phyloP scores from a whole-genome alignment of 108 stramenopile species.

The Cyclotella distinguenda region DNA sequence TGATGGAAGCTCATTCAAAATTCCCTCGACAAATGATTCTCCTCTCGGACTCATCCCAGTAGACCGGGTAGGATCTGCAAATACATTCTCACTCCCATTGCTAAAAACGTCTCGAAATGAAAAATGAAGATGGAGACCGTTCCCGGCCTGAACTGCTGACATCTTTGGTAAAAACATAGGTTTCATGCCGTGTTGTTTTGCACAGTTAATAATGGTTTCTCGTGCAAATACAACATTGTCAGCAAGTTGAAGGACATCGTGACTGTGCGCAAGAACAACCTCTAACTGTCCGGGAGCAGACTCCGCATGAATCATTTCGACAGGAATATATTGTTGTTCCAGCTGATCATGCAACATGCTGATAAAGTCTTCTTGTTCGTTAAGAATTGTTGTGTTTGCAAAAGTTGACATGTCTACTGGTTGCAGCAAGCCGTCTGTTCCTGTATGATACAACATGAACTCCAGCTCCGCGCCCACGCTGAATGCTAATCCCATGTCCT shows the following conservation, averaged over 20 bases:
- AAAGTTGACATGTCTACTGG: slow-evolving; percentile 66
- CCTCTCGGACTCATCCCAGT: slow-evolving; percentile 47
- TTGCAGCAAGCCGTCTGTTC: slow-evolving; percentile 18
- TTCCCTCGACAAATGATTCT: slow-evolving; percentile 74
- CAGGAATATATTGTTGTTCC: slow-evolving; percentile 59
- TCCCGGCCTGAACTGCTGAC: slow-evolving; percentile 62
- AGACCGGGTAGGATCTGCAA: slow-evolving; percentile 23
- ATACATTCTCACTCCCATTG: slow-evolving; percentile 28
- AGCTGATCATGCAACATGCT: slow-evolving; percentile 63
- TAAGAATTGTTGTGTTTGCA: slow-evolving; percentile 61
- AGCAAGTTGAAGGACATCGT: slow-evolving; percentile 58
- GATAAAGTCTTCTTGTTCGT: slow-evolving; percentile 77
- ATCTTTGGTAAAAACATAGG: slow-evolving; percentile 79
- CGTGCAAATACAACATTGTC: slow-evolving; percentile 66
- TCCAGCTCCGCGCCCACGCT: slow-evolving; percentile 79
- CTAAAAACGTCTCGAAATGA: slow-evolving; percentile 48
- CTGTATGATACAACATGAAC: slow-evolving; percentile 52
- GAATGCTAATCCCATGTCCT: slow-evolving; percentile 54
- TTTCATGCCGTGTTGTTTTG: slow-evolving; percentile 48
- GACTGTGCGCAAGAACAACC: slow-evolving; percentile 62
- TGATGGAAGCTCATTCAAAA: slow-evolving; percentile 64
- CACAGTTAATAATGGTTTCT: slow-evolving; percentile 70
- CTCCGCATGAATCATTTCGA: slow-evolving; percentile 76
- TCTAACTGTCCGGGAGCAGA: slow-evolving; percentile 80
- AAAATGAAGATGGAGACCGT: slow-evolving; percentile 78